Evolutionary conservation across 768 basidiomycete genomes (phyloP), one percentile per base, ranked within the genome.

Genomic region (Kondoa subrosea): DNA sequence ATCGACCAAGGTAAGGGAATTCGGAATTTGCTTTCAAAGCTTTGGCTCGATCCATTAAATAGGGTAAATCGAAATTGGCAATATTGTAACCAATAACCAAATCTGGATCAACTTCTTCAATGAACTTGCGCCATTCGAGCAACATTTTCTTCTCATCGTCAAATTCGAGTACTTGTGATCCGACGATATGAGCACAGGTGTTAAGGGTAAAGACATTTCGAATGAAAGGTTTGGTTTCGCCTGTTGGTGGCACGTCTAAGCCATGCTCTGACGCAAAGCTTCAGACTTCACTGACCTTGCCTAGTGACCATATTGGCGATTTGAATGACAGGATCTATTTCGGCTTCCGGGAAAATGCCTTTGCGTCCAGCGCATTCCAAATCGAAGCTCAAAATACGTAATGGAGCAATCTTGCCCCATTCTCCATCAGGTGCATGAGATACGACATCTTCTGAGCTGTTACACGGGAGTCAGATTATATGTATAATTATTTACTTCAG

Each of bases 251-350:
- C 33, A 65, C 57, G 68, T 64, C 69, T 68, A 34, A 21, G 59
- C 56, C 30, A n/a, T n/a, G n/a, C n/a, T n/a, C n/a, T n/a, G n/a
- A n/a, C n/a, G n/a, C n/a, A n/a, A n/a, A n/a, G n/a, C n/a, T n/a
- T n/a, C 56, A 1, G 29, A 34, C 68, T 25, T 71, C 79, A n/a
- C 66, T n/a, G n/a, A 90, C 92, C 92, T 83, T 99, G 95, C 2
- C 88, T 82, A 34, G 92, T 96, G 14, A 97, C 93, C 95, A 97
- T 97, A 76, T 90, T 95, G 0, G 93, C 95, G 69, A 97, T 97
- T 75, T 97, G 95, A 73, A 97, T 97, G 66, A 99, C 90, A 8
- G 93, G 93, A 77, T 99, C 95, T 32, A 82, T 76, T 12, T 85
- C 80, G 4, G 95, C 82, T 74, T 97, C 95, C 0, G 95, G 95